Evolutionary conservation across 129 eudicot species (phyloP).

Genomic region (Pulicaria dysenterica): DNA sequence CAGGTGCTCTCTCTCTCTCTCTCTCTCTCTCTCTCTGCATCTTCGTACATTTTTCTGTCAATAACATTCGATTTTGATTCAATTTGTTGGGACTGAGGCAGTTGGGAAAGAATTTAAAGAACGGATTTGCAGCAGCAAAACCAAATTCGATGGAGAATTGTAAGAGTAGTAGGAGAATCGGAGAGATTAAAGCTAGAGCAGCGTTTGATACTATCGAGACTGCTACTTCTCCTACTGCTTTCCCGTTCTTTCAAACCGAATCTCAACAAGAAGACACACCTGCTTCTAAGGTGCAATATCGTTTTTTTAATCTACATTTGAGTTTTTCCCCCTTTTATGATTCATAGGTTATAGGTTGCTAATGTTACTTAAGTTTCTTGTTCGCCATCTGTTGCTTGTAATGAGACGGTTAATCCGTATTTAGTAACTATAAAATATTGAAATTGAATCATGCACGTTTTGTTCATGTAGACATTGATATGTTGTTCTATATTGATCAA

Average conservation of each 20-base stretch:
- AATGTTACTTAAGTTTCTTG: background rate
- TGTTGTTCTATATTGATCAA: background rate
- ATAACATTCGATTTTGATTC: background rate
- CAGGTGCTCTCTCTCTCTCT: conserved; percentile 36
- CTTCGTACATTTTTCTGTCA: background rate
- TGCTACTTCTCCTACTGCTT: conserved; percentile 41
- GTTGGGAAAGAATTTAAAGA: conserved; percentile 36
- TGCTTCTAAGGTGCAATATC: conserved; percentile 55
- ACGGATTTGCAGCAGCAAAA: conserved; percentile 26
- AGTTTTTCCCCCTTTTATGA: background rate
- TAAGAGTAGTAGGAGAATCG: conserved; percentile 29
- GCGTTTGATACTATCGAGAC: conserved; percentile 34
- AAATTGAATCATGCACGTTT: conserved; percentile 1
- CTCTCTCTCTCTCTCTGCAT: background rate
- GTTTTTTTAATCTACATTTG: background rate
- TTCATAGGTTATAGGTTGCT: background rate
- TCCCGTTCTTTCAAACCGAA: conserved; percentile 48
- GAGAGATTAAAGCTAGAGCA: conserved; percentile 33
- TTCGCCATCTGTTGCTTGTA: background rate
- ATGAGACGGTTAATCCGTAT: background rate
- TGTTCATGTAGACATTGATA: background rate
- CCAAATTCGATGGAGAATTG: conserved; percentile 17
- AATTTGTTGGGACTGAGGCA: conserved; percentile 18
- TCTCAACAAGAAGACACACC: conserved; percentile 46
- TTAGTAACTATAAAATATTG: background rate